A percentile compares a stretch with the other conserved stretches of the same genome.
These are phyloP conservation scores for Urochloa ruziziensis DNA, from an alignment of 176 grass and related monocot genomes.

Conservation along the genomic window DNA sequence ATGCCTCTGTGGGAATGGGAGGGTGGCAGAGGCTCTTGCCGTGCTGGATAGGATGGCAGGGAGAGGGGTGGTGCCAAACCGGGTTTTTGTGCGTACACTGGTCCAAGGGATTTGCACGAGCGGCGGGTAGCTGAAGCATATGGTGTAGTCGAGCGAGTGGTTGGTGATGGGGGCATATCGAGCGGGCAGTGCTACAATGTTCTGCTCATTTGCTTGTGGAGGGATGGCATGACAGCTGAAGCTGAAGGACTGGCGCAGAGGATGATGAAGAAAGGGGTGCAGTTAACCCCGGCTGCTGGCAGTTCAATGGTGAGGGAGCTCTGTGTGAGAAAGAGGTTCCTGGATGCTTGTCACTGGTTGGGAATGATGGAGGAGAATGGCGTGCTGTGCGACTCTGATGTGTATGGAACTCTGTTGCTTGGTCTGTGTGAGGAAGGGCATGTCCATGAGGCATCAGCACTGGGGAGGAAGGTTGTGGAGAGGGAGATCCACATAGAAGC, in stretches of 20 bases:
- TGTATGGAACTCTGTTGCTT: slow-evolving; percentile 46
- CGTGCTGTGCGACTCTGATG: slow-evolving; percentile 55
- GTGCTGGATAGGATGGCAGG: slow-evolving; percentile 65
- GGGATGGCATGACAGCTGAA: slow-evolving; percentile 30
- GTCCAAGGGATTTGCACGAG: slow-evolving; percentile 51
- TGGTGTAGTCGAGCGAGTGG: slow-evolving; percentile 51
- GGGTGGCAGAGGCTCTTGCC: slow-evolving; percentile 43
- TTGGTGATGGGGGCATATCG: slow-evolving; percentile 42
- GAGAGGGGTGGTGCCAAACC: slow-evolving; percentile 62
- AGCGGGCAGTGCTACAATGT: slow-evolving; percentile 58
- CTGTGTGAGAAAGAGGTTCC: slow-evolving; percentile 31
- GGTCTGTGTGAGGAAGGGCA: slow-evolving; percentile 54
- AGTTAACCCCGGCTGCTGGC: slow-evolving; percentile 35
- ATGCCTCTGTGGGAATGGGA: slow-evolving; percentile 60
- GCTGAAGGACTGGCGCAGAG: slow-evolving; percentile 48
- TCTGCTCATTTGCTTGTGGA: slow-evolving; percentile 60
- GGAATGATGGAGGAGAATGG: slow-evolving; percentile 50
- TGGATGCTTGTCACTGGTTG: slow-evolving; percentile 65
- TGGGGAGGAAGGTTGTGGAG: slow-evolving; percentile 48
- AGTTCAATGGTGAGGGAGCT: slow-evolving; percentile 64
- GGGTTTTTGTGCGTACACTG: slow-evolving; percentile 53
- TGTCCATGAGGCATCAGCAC: slow-evolving; percentile 33
- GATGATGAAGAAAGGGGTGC: slow-evolving; percentile 69
- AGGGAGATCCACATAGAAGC: slow-evolving; percentile 41
- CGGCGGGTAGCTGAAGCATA: slow-evolving; percentile 11